phyloP scores from a whole-genome alignment of 192 early-diverging fungal genomes.

The Mortierella claussenii region DNA sequence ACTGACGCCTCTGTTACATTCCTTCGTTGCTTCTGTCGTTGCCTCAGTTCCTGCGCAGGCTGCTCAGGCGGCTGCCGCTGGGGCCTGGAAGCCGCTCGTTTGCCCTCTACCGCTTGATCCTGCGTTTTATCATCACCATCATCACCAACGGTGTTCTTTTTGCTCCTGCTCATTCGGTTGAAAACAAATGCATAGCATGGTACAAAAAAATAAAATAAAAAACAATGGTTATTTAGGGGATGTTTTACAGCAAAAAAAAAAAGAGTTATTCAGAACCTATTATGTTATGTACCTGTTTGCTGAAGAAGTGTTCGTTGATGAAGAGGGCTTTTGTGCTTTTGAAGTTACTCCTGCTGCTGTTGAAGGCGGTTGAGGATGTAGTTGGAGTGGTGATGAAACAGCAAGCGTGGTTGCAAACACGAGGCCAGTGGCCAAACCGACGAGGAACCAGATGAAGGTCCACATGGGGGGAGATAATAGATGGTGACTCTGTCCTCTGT shows the following conservation, averaged over 20 bases:
- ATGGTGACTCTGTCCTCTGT: too few species aligned
- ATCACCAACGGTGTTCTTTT: not conserved
- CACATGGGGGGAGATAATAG: too few species aligned
- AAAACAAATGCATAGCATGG: not conserved
- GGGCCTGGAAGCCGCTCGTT: not conserved
- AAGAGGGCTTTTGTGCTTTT: not conserved
- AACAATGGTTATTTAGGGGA: too few species aligned
- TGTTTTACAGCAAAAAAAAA: too few species aligned
- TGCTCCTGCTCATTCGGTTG: not conserved
- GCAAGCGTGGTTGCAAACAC: not conserved
- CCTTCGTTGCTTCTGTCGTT: not conserved
- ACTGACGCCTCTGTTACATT: too few species aligned
- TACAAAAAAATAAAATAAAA: not conserved
- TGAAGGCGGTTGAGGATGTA: not conserved
- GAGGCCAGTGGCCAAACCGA: constrained; percentile 29
- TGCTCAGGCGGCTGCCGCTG: not conserved
- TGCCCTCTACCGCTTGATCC: too few species aligned
- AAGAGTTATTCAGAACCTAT: not conserved
- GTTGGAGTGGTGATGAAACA: not conserved
- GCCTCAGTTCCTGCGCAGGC: not conserved
- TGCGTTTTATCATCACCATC: too few species aligned
- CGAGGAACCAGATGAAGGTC: constrained; percentile 29
- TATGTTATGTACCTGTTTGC: not conserved
- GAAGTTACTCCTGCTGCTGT: not conserved
- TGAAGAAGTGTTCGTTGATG: too few species aligned